These are phyloP conservation scores for Cladorrhinum samala DNA, from an alignment of 495 filamentous ascomycete species.

Conservation along the genomic window DNA sequence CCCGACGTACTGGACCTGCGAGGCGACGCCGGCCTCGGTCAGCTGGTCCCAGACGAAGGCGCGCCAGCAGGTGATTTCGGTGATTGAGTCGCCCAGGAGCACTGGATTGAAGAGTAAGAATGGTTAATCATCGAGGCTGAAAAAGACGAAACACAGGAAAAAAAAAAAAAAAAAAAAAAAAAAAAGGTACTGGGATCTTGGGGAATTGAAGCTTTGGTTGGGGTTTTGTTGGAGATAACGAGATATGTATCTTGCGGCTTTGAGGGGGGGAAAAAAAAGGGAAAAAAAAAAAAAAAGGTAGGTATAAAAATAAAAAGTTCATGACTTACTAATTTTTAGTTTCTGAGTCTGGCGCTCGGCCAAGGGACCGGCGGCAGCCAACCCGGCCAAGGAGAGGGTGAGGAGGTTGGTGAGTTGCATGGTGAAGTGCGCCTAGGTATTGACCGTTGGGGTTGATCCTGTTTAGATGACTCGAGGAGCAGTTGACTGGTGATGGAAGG, in stretches of 20 bases:
- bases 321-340: constrained; percentile 12
- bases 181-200: too few species aligned
- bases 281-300: not conserved
- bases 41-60: constrained; percentile 34
- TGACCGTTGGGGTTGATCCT: too few species aligned
- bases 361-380: not conserved
- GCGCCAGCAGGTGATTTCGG: constrained; percentile 40
- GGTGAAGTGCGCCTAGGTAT: not conserved
- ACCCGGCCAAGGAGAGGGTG: not conserved
- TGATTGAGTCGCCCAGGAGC: constrained; percentile 38
- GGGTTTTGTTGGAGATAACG: too few species aligned
- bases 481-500: not conserved
- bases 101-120: too few species aligned
- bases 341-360: not conserved
- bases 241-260: too few species aligned
- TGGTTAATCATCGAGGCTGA: too few species aligned
- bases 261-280: not conserved
- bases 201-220: too few species aligned
- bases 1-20: constrained; percentile 35
- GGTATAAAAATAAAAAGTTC: too few species aligned
- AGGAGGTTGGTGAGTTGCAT: not conserved
- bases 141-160: too few species aligned
- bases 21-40: constrained; percentile 20
- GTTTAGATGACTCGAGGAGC: too few species aligned
- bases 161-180: too few species aligned